Evolutionary conservation across 1,284 basidiomycete species (phyloP).

Genomic region (Naganishia sp.): DNA sequence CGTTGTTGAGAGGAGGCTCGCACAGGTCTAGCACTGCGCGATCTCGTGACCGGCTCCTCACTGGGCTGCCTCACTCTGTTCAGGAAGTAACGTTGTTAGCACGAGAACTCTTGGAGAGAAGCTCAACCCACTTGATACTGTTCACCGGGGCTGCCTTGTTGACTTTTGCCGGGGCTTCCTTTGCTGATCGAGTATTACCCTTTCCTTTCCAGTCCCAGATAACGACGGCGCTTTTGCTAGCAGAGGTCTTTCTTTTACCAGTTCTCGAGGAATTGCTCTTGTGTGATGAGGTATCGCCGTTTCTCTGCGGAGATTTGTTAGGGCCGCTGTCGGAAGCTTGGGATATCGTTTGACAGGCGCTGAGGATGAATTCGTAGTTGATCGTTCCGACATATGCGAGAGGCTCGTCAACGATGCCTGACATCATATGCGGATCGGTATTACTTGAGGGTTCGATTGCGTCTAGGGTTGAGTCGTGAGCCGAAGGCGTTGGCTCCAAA

Average conservation of each 20-base stretch:
- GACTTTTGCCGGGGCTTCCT: conserved; percentile 1
- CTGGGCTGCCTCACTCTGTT: conserved; percentile 3
- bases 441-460: background rate
- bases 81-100: too few species aligned
- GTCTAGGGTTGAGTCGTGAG: background rate
- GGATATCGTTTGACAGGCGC: conserved; percentile 16
- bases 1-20: conserved; percentile 21
- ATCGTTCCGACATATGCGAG: conserved; percentile 18
- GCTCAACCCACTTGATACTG: too few species aligned
- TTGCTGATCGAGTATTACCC: conserved; percentile 9
- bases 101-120: too few species aligned
- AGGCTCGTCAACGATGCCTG: conserved; percentile 2
- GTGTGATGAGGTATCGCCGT: background rate
- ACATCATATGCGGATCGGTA: background rate
- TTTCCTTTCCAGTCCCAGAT: conserved; percentile 16
- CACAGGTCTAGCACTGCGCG: background rate
- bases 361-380: conserved; percentile 26
- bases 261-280: background rate
- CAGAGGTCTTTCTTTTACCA: conserved; percentile 6
- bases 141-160: background rate
- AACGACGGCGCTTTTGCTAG: background rate
- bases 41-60: conserved; percentile 7
- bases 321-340: background rate
- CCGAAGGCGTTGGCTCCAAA: background rate
- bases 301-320: conserved; percentile 2